Percentiles rank a stretch among this genome's conserved stretches.
Evolutionary conservation across 768 basidiomycete species (phyloP).

Genomic region (Mycena indigotica): DNA sequence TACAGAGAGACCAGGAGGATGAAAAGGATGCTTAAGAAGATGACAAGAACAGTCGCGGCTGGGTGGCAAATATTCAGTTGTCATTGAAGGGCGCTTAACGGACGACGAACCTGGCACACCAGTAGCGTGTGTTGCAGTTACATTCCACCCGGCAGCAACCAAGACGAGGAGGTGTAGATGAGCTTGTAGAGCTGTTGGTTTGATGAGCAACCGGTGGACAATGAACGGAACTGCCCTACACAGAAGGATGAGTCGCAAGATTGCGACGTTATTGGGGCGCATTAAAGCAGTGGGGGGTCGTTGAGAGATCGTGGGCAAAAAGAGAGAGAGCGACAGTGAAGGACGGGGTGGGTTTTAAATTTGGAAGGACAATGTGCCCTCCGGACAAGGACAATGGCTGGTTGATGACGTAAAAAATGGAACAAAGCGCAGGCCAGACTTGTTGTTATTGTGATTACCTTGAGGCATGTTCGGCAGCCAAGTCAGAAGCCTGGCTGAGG

Average conservation of each 20-base stretch:
- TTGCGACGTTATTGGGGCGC: background rate
- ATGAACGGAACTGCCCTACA: conserved; percentile 4
- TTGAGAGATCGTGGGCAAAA: background rate
- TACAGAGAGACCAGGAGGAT: background rate
- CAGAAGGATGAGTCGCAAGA: conserved; percentile 10
- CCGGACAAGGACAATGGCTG: background rate
- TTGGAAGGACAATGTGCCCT: background rate
- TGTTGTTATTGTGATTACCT: too few species aligned
- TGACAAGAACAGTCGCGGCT: conserved; percentile 12
- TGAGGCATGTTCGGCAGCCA: too few species aligned
- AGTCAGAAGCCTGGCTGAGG: too few species aligned
- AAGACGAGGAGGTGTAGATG: conserved; percentile 16
- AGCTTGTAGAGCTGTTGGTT: conserved; percentile 10
- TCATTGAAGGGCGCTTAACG: too few species aligned
- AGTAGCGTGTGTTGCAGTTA: conserved; percentile 6
- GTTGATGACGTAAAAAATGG: background rate
- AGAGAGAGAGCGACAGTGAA: background rate
- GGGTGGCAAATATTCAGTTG: conserved; percentile 1
- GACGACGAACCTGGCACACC: conserved; percentile 5
- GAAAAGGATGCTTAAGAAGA: conserved; percentile 16
- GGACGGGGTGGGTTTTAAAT: background rate
- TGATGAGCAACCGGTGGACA: background rate
- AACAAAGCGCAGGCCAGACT: background rate
- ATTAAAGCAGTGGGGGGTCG: background rate
- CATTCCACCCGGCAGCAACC: conserved; percentile 17